A percentile compares a stretch with the other conserved stretches of the same genome.
phyloP scores from a whole-genome alignment of 345 rosid species.

The Acer saccharum region DNA sequence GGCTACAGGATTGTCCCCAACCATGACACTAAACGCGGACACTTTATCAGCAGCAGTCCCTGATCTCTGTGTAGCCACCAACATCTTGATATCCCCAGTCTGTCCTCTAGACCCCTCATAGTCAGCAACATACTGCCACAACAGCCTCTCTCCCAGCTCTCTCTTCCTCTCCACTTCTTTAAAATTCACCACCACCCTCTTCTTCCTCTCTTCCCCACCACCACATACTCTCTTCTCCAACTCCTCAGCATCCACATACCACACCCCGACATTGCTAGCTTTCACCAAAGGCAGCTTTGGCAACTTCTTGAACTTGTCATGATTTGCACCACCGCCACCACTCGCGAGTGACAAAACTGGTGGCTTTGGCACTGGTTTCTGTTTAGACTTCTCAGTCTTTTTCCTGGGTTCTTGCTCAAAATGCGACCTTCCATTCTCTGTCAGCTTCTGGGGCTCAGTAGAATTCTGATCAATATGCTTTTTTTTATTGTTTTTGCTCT shows the following conservation, averaged over 20 bases:
- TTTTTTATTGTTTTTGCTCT: slow-evolving; percentile 6
- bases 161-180: slow-evolving; percentile 63
- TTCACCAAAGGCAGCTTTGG: slow-evolving; percentile 77
- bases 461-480: slow-evolving; percentile 7
- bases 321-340: neutral
- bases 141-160: slow-evolving; percentile 77
- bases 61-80: slow-evolving; percentile 80
- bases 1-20: slow-evolving; percentile 90
- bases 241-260: slow-evolving; percentile 77
- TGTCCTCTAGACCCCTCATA: slow-evolving; percentile 68
- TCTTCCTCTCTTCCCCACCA: slow-evolving; percentile 35
- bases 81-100: slow-evolving; percentile 84
- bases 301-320: slow-evolving; percentile 53
- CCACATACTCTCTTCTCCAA: slow-evolving; percentile 77
- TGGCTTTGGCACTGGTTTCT: slow-evolving; percentile 53
- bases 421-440: neutral
- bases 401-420: slow-evolving; percentile 4
- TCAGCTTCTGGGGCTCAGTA: slow-evolving; percentile 9
- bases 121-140: slow-evolving; percentile 76
- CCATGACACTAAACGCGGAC: slow-evolving; percentile 80
- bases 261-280: slow-evolving; percentile 61
- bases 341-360: slow-evolving; percentile 53
- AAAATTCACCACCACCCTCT: slow-evolving; percentile 54
- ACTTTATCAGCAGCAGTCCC: slow-evolving; percentile 96
- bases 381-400: slow-evolving; percentile 2